phyloP scores from a whole-genome alignment of 2,329 filamentous ascomycete genomes.

The Pseudopithomyces chartarum region DNA sequence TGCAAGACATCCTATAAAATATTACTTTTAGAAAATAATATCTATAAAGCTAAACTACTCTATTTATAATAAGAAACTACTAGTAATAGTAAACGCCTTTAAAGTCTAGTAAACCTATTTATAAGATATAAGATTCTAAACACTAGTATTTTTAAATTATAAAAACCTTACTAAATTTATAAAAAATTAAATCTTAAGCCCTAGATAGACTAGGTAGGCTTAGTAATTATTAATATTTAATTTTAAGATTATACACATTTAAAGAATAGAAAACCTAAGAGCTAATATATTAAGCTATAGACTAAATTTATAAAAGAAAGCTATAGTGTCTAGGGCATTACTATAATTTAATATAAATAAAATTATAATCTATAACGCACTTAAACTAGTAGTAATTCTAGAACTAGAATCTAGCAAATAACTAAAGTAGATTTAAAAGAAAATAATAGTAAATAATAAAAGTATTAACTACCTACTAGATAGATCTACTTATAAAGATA shows the following conservation, averaged over 20 bases:
- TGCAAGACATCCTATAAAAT: background rate
- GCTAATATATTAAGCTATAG: constrained; percentile 1
- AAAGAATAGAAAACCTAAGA: constrained; percentile 3
- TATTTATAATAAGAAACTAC: too few species aligned
- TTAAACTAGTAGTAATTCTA: background rate
- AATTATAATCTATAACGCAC: background rate
- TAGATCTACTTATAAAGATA: background rate
- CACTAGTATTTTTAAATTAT: constrained; percentile 6
- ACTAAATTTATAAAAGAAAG: background rate
- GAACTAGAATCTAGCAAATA: background rate
- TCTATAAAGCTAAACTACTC: background rate
- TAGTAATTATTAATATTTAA: constrained; percentile 6
- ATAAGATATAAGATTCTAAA: constrained; percentile 3
- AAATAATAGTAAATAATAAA: background rate
- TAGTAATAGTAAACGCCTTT: background rate
- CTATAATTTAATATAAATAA: background rate
- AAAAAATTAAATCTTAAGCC: background rate
- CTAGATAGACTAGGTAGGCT: background rate
- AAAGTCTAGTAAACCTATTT: constrained; percentile 9
- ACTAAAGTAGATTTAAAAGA: background rate
- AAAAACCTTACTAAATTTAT: constrained; percentile 12
- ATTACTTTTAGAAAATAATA: background rate
- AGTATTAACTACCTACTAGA: background rate
- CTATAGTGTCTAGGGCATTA: background rate
- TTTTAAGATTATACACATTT: constrained; percentile 11